Conservation (phyloP, 495 filamentous ascomycete species). For the Daldinia grandis region DNA sequence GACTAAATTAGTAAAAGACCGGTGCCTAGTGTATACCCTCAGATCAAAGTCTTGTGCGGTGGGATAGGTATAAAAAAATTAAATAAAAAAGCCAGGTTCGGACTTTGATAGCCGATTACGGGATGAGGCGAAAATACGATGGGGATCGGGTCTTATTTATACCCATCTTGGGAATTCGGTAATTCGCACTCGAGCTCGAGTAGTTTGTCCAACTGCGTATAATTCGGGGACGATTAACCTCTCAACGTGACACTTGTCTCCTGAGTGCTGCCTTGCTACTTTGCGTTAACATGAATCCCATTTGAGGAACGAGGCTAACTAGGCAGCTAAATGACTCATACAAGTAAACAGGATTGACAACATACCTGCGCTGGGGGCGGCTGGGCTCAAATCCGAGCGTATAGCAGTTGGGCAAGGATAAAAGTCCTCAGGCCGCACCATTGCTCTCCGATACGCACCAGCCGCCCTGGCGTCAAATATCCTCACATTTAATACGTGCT, state of each 20-base stretch:
- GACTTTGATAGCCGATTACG: conserved; percentile 17
- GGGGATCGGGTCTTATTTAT: conserved; percentile 19
- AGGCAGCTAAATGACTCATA: conserved; percentile 35
- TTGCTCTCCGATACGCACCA: conserved; percentile 8
- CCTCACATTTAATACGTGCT: not conserved
- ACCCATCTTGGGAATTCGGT: conserved; percentile 11
- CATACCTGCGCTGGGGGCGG: conserved; percentile 1
- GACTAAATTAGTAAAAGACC: conserved; percentile 13
- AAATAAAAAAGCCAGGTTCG: conserved; percentile 11
- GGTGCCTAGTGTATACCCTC: conserved; percentile 13
- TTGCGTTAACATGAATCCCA: conserved; percentile 23
- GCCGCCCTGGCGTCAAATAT: conserved; percentile 2
- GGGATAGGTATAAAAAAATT: conserved; percentile 24
- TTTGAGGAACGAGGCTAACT: conserved; percentile 18
- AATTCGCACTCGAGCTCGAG: conserved; percentile 5
- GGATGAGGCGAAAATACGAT: not conserved
- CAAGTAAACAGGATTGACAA: conserved; percentile 4
- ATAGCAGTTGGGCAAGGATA: not conserved
- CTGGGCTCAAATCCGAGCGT: not conserved
- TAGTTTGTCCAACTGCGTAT: not conserved
- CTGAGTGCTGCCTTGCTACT: conserved; percentile 8
- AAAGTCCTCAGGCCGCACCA: not conserved
- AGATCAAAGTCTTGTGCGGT: conserved; percentile 19
- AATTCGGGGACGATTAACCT: conserved; percentile 6
- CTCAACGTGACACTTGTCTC: conserved; percentile 23